Evolutionary conservation across 2,329 filamentous ascomycete genomes (phyloP).

Genomic region (Epicoccum nigrum): DNA sequence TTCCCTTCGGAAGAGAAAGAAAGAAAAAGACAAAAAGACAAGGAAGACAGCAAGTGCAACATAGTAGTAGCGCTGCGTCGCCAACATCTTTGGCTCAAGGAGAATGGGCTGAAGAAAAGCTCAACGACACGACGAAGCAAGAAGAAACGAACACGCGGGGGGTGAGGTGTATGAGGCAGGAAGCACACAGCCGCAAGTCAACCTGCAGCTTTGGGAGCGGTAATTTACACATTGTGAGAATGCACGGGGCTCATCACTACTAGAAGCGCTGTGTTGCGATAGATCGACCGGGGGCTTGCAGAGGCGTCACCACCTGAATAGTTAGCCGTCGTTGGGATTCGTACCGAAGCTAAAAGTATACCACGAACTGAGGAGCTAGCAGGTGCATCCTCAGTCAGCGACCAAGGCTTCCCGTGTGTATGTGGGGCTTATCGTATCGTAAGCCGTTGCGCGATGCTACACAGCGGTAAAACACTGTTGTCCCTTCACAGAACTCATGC

Average conservation of each 20-base stretch:
- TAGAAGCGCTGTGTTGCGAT: neutral
- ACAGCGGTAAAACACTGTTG: neutral
- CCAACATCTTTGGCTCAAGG: conserved; percentile 20
- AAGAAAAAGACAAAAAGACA: conserved; percentile 14
- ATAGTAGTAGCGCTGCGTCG: conserved; percentile 20
- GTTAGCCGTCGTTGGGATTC: neutral
- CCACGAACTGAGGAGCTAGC: neutral
- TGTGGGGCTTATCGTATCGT: conserved; percentile 1
- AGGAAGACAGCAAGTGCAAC: conserved; percentile 21
- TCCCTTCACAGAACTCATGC: neutral
- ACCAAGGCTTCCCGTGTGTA: neutral
- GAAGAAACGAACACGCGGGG: neutral
- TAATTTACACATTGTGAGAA: neutral
- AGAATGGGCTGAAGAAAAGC: neutral
- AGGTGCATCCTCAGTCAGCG: neutral
- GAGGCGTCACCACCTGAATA: neutral
- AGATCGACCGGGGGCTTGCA: neutral
- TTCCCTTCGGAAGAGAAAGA: conserved; percentile 19
- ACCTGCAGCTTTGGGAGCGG: neutral
- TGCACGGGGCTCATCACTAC: no score
- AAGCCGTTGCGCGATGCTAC: neutral
- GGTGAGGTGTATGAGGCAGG: neutral
- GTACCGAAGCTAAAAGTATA: neutral
- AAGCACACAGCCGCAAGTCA: neutral
- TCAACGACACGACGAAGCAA: no score